A percentile compares a stretch with the other conserved stretches of the same genome.
Evolutionary conservation across 2,329 filamentous ascomycete genomes (phyloP).

Genomic region (Diaporthe caulivora): DNA sequence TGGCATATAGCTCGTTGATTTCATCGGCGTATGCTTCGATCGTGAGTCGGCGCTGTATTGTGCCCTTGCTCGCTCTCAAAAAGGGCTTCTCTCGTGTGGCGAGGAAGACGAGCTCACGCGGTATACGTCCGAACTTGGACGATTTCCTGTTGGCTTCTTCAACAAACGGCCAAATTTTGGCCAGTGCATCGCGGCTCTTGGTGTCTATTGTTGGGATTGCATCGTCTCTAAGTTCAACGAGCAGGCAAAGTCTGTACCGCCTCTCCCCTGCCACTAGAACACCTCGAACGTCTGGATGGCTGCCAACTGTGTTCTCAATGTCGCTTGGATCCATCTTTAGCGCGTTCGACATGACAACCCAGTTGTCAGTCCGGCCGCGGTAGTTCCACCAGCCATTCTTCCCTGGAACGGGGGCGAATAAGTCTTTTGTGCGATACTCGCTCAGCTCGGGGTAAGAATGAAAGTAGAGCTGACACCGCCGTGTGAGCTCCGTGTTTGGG

Average conservation of each 20-base stretch:
- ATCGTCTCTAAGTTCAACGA: slow-evolving; percentile 18
- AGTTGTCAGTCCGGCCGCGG: slow-evolving; percentile 48
- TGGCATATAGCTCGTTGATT: slow-evolving; percentile 29
- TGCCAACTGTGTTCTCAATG: slow-evolving; percentile 42
- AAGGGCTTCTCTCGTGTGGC: slow-evolving; percentile 30
- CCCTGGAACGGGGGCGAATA: slow-evolving; percentile 2
- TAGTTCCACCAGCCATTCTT: slow-evolving; percentile 30
- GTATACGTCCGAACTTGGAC: slow-evolving; percentile 24
- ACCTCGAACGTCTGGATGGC: slow-evolving; percentile 17
- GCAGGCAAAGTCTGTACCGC: slow-evolving; percentile 20
- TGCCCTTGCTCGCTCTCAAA: slow-evolving; percentile 33
- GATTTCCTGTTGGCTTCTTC: slow-evolving; percentile 28
- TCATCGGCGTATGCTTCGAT: slow-evolving; percentile 26
- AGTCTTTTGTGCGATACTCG: slow-evolving; percentile 18
- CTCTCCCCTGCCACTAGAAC: slow-evolving; percentile 28
- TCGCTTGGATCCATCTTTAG: slow-evolving; percentile 49
- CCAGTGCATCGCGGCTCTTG: slow-evolving; percentile 2
- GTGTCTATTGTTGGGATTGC: background rate
- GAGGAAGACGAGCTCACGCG: slow-evolving; percentile 27
- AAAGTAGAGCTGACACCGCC: slow-evolving; percentile 3
- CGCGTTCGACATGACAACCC: slow-evolving; percentile 49
- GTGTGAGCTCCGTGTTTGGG: slow-evolving; percentile 20
- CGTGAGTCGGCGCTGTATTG: slow-evolving; percentile 26
- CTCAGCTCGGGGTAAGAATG: slow-evolving; percentile 14
- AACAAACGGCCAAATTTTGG: slow-evolving; percentile 15